Evolutionary conservation across 2,329 filamentous ascomycete species (phyloP), one percentile per base, ranked within the genome.

Genomic region (Pseudogymnoascus sp.): DNA sequence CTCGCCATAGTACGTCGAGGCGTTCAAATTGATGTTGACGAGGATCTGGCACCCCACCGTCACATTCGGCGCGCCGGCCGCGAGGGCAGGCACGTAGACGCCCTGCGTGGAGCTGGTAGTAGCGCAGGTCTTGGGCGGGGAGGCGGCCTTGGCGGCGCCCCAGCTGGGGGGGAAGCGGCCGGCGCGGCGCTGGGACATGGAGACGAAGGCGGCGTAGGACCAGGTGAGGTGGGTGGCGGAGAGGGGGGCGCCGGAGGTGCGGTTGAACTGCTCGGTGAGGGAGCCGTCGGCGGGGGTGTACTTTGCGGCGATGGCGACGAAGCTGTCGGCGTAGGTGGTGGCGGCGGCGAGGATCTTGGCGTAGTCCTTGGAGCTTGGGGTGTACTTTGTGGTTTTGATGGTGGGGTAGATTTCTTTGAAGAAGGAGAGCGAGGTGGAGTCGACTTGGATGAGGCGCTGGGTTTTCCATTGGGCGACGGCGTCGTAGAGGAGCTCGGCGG

Each of bases 401-500:
- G 78, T 68, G 72, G 89, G 93, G 61, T 83, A 80, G 7, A 91
- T 77, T 67, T 87, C 86, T 65, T 78, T 74, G 82, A 93, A 95
- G 78, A 95, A 93, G 6, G 82, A 71, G 5, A 91, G 78, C 0
- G 88, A 91, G 1, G 80, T 80, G 0, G 79, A 76, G 4, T 84
- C 87, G 57, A 93, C 82, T 0, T 80, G 82, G 69, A 96, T 81
- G 8, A 79, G 86, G 1, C 84, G 86, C 23, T 79, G 74, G 40
- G 78, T 75, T 66, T 87, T 80, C 88, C 89, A 93, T 61, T 88
- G 85, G 67, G 87, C 87, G 1, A 92, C 71, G 0, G 90, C 87
- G 69, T 89, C 87, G 73, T 92, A 93, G 2, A 96, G 82, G 71
- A 90, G 87, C 75, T 95, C 90, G 2, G 90, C 91, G 0, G 89